phyloP scores from a whole-genome alignment of 768 basidiomycete species.

The Hysterangium stoloniferum region DNA sequence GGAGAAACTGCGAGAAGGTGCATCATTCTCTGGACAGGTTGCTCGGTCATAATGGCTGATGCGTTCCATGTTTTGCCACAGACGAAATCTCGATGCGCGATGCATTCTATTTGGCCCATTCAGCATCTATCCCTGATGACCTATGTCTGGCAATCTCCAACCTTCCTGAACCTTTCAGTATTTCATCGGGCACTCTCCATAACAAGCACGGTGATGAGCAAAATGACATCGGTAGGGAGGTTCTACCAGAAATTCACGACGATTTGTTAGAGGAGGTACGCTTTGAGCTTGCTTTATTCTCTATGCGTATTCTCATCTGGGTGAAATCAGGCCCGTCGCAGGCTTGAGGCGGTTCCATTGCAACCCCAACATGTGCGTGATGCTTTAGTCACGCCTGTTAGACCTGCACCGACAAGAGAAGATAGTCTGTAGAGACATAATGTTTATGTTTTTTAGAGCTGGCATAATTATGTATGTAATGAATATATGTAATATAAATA shows the following conservation, averaged over 20 bases:
- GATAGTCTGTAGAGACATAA: constrained; percentile 11
- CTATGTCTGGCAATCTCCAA: constrained; percentile 73
- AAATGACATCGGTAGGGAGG: constrained; percentile 43
- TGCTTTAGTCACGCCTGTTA: constrained; percentile 1
- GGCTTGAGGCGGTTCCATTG: background rate
- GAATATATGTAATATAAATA: no score
- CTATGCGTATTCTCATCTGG: background rate
- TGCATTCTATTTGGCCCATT: constrained; percentile 67
- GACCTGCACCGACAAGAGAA: background rate
- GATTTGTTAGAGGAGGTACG: constrained; percentile 53
- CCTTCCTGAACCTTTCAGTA: constrained; percentile 64
- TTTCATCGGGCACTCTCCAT: constrained; percentile 39
- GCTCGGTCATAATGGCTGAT: background rate
- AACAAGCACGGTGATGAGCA: background rate
- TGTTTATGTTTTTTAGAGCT: no score
- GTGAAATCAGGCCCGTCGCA: background rate
- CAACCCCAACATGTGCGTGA: constrained; percentile 1
- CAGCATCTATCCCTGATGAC: constrained; percentile 67
- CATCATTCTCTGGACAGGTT: background rate
- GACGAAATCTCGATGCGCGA: constrained; percentile 61
- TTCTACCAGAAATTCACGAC: constrained; percentile 51
- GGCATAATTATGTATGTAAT: no score
- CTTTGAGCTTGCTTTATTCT: background rate
- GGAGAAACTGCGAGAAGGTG: constrained; percentile 55
- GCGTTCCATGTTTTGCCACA: constrained; percentile 21